Percentiles rank a stretch among this genome's conserved stretches.
Evolutionary conservation across 805 yeast species (phyloP).

Genomic region (Kurtzmaniella fragi): DNA sequence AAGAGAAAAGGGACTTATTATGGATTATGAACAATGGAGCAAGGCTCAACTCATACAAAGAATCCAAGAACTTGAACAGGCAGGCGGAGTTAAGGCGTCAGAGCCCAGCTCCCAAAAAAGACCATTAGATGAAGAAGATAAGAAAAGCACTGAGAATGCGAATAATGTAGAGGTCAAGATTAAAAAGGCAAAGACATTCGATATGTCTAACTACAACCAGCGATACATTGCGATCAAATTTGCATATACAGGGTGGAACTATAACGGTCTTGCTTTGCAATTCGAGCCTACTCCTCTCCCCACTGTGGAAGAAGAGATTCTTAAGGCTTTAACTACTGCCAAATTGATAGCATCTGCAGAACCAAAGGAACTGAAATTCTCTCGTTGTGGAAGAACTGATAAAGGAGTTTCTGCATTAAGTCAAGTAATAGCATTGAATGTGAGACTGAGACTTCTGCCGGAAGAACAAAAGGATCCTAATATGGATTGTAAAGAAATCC

Average conservation of each 20-base stretch:
- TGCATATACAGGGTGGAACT: constrained; percentile 91
- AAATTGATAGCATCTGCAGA: constrained; percentile 57
- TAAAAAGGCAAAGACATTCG: constrained; percentile 44
- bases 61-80: constrained; percentile 51
- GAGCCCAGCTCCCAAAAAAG: constrained; percentile 10
- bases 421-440: constrained; percentile 78
- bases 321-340: constrained; percentile 67
- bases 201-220: constrained; percentile 56
- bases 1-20: constrained; percentile 10
- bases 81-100: neutral
- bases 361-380: constrained; percentile 63
- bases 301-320: constrained; percentile 75
- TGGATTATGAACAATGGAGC: constrained; percentile 56
- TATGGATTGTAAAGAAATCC: constrained; percentile 65
- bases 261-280: constrained; percentile 86
- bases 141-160: neutral
- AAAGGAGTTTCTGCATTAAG: constrained; percentile 96
- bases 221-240: constrained; percentile 77
- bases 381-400: constrained; percentile 94
- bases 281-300: constrained; percentile 71
- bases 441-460: constrained; percentile 60
- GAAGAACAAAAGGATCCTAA: constrained; percentile 58
- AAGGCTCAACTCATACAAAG: constrained; percentile 57
- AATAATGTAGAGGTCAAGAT: constrained; percentile 4
- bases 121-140: neutral